Conservation (phyloP, 345 rosid species). For the Limnanthes douglasii region DNA sequence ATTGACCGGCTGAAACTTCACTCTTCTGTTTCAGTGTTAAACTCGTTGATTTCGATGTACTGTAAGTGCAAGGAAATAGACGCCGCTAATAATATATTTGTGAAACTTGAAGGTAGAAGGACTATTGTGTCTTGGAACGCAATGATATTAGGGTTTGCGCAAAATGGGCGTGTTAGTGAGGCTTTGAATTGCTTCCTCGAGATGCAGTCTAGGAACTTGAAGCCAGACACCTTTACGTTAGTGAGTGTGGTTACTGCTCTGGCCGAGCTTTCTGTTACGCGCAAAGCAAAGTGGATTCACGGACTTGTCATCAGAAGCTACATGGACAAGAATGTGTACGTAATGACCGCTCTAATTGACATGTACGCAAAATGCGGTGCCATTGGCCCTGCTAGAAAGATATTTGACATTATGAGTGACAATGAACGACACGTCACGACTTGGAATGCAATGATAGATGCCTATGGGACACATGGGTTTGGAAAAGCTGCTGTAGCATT, state of each 20-base stretch:
- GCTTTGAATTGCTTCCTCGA: constrained; percentile 46
- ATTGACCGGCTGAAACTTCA: constrained; percentile 27
- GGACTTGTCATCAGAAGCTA: constrained; percentile 34
- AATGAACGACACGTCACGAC: constrained; percentile 45
- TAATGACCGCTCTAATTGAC: constrained; percentile 63
- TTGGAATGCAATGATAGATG: constrained; percentile 89
- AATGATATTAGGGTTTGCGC: constrained; percentile 64
- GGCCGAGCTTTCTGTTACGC: constrained; percentile 50
- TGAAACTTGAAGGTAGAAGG: constrained; percentile 26
- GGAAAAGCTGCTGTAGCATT: constrained; percentile 49
- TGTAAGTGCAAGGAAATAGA: constrained; percentile 55
- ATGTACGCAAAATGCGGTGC: constrained; percentile 87
- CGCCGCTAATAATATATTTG: constrained; percentile 36
- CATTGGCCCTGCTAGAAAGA: constrained; percentile 36
- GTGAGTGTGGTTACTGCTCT: constrained; percentile 72
- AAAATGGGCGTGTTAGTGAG: constrained; percentile 47
- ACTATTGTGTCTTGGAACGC: constrained; percentile 82
- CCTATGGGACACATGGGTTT: constrained; percentile 64
- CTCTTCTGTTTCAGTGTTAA: constrained; percentile 36
- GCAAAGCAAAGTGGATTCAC: constrained; percentile 69
- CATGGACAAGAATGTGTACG: constrained; percentile 36
- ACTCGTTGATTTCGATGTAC: constrained; percentile 80
- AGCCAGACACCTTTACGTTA: constrained; percentile 62
- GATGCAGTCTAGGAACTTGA: constrained; percentile 23
- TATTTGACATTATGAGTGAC: constrained; percentile 60